phyloP scores from a whole-genome alignment of 129 eudicot species.

The Centella asiatica region DNA sequence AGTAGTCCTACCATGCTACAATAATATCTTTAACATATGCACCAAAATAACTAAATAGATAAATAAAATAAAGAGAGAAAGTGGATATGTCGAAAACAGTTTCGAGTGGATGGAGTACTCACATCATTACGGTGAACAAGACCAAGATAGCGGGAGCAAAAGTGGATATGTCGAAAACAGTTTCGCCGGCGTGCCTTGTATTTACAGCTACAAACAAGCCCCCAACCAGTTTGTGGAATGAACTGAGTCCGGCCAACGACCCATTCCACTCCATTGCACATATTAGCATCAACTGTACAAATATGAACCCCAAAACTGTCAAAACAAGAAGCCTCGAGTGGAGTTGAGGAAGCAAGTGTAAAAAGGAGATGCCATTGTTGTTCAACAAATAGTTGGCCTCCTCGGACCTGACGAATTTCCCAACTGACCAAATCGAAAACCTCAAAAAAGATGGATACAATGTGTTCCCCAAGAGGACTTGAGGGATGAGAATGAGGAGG shows the following conservation, averaged over 20 bases:
- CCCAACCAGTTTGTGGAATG: slow-evolving; percentile 16
- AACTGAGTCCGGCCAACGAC: slow-evolving; percentile 1
- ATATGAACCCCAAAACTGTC: slow-evolving; percentile 20
- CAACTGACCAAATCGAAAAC: slow-evolving; percentile 21
- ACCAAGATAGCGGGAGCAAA: slow-evolving; percentile 23
- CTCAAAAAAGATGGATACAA: slow-evolving; percentile 37
- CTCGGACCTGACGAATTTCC: slow-evolving; percentile 16
- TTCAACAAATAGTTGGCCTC: slow-evolving; percentile 38
- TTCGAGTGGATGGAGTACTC: slow-evolving; percentile 16
- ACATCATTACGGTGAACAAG: slow-evolving; percentile 25
- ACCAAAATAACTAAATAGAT: no score
- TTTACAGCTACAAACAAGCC: slow-evolving; percentile 16
- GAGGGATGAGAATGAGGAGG: slow-evolving; percentile 39
- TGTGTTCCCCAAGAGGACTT: slow-evolving; percentile 51
- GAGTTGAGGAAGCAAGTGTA: slow-evolving; percentile 7
- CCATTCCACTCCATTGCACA: slow-evolving; percentile 23
- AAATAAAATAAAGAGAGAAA: no score
- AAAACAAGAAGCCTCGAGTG: neutral
- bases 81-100: no score
- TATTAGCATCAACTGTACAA: slow-evolving; percentile 1
- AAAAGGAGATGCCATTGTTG: slow-evolving; percentile 9
- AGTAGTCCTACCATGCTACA: no score
- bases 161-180: slow-evolving; percentile 20
- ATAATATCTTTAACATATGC: no score
- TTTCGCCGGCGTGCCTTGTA: slow-evolving; percentile 28